Conservation (phyloP, 306 rosid genomes). For the barrel medic (Medicago truncatula) region MtrunA17r5.0-ANR NC_053048.1:39412501-39413000, state of each 20-base stretch:
- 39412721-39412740: neutral
- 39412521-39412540: constrained; percentile 2
- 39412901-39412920: too few species aligned
- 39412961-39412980: too few species aligned
- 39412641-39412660: neutral
- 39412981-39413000: neutral
- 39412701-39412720: neutral
- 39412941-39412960: too few species aligned
- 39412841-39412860: too few species aligned
- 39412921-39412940: too few species aligned
- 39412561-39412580: neutral
- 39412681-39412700: neutral
- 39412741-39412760: too few species aligned
- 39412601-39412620: neutral
- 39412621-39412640: neutral
- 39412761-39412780: too few species aligned
- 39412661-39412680: neutral
- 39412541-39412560: neutral
- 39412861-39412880: too few species aligned
- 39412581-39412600: neutral
- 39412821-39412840: too few species aligned
- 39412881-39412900: too few species aligned
- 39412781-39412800: too few species aligned
- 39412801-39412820: too few species aligned
- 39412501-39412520: neutral